Conservation (phyloP, 352 stramenopile genomes). For the Plasmopara viticola region DNA sequence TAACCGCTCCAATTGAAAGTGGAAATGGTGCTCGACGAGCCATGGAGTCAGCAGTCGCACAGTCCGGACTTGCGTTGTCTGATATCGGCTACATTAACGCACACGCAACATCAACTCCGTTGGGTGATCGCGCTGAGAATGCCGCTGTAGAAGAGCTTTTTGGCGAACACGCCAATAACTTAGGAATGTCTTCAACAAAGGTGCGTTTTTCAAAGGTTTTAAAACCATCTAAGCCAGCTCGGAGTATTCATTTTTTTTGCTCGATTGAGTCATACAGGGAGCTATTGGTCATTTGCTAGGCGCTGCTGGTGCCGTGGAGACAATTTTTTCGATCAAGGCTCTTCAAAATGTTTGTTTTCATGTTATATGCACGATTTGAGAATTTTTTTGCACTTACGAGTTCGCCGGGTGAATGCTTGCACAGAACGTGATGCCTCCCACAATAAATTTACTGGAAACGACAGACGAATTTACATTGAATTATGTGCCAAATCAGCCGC, state of each 20-base stretch:
- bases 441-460: slow-evolving; percentile 87
- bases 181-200: slow-evolving; percentile 82
- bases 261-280: slow-evolving; percentile 32
- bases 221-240: background rate
- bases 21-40: slow-evolving; percentile 68
- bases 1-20: slow-evolving; percentile 63
- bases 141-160: slow-evolving; percentile 87
- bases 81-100: slow-evolving; percentile 97
- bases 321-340: slow-evolving; percentile 91
- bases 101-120: slow-evolving; percentile 96
- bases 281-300: slow-evolving; percentile 93
- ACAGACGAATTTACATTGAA: slow-evolving; percentile 79
- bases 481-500: slow-evolving; percentile 64
- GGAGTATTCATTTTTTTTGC: background rate
- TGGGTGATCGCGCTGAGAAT: slow-evolving; percentile 94
- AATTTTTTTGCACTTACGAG: background rate
- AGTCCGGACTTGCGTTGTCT: slow-evolving; percentile 63
- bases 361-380: background rate
- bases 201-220: slow-evolving; percentile 12
- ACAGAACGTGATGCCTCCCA: slow-evolving; percentile 89
- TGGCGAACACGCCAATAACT: slow-evolving; percentile 35
- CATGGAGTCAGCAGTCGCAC: slow-evolving; percentile 88
- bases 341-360: slow-evolving; percentile 68
- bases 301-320: slow-evolving; percentile 94
- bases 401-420: slow-evolving; percentile 2